Conservation (phyloP, 2,329 filamentous ascomycete species). For the Pestalotiopsis sp. region DNA sequence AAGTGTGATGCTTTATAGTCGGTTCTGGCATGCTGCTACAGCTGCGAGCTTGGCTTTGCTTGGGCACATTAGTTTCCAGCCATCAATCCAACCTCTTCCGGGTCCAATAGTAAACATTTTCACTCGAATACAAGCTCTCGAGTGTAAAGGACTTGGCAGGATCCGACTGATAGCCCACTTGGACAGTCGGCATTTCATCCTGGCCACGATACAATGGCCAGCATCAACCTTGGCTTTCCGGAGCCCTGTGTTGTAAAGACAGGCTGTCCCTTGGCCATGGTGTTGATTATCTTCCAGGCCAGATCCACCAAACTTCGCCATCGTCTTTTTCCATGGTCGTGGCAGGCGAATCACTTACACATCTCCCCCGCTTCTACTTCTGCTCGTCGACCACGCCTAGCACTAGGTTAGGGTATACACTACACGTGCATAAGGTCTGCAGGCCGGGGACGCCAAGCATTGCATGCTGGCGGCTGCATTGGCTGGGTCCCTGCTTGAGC, state of each 20-base stretch:
- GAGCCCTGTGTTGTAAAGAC: not conserved
- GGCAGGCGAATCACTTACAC: slow-evolving; percentile 3
- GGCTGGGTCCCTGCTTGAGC: slow-evolving; percentile 8
- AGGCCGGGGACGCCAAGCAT: not conserved
- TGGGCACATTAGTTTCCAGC: not conserved
- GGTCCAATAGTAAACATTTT: not conserved
- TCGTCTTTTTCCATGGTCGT: not conserved
- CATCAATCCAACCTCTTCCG: not conserved
- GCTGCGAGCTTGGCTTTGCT: not conserved
- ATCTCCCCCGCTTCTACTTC: not conserved
- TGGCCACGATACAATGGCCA: not conserved
- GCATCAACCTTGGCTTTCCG: not conserved
- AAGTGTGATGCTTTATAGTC: not conserved
- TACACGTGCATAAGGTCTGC: not conserved
- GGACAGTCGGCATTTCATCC: not conserved
- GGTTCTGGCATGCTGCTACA: not conserved
- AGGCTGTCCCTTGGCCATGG: not conserved
- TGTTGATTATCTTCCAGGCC: not conserved
- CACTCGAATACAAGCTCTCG: not conserved
- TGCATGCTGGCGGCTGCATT: not conserved
- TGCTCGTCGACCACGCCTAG: not conserved
- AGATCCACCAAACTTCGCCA: slow-evolving; percentile 1
- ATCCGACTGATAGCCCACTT: not conserved
- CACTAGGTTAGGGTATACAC: not conserved
- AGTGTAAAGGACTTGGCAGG: not conserved